Percentiles rank a stretch among this genome's conserved stretches.
phyloP scores from a whole-genome alignment of 495 filamentous ascomycete species.

The Aspergillus sparsus region DNA sequence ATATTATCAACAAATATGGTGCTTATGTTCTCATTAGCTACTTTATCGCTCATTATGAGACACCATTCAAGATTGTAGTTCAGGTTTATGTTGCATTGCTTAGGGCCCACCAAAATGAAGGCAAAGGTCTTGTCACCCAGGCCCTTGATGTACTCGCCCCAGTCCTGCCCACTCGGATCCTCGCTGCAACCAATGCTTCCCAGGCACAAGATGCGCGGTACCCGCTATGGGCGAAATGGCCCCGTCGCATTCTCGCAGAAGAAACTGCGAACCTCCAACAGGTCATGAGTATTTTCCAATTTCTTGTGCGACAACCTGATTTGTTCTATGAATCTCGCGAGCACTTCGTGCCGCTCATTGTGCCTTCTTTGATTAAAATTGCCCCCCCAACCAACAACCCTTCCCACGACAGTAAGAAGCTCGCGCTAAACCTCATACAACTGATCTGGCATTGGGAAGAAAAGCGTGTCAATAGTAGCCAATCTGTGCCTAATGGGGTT shows the following conservation, averaged over 20 bases:
- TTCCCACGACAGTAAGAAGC: conserved; percentile 89
- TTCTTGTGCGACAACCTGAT: conserved; percentile 87
- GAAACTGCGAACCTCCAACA: conserved; percentile 97
- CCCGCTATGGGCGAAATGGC: conserved; percentile 86
- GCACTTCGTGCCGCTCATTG: conserved; percentile 83
- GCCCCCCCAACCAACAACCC: conserved; percentile 73
- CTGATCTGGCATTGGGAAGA: conserved; percentile 94
- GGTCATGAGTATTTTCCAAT: conserved; percentile 95
- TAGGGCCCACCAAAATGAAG: conserved; percentile 92
- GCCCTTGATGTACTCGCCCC: conserved; percentile 92
- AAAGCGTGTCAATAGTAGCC: conserved; percentile 62
- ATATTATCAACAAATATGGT: conserved; percentile 98
- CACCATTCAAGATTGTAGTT: conserved; percentile 90
- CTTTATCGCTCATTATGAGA: conserved; percentile 97
- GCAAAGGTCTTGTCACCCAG: conserved; percentile 86
- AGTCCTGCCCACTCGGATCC: conserved; percentile 72
- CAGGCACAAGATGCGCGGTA: conserved; percentile 56
- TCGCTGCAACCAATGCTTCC: conserved; percentile 34
- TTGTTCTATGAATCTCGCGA: conserved; percentile 95
- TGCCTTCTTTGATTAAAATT: conserved; percentile 85
- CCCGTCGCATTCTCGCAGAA: conserved; percentile 86
- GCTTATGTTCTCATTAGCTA: conserved; percentile 96
- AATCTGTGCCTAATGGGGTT: conserved; percentile 43
- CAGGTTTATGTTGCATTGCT: conserved; percentile 91
- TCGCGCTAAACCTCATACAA: conserved; percentile 85